Conservation (phyloP, 108 stramenopile species). For the Fistulifera solaris region DNA sequence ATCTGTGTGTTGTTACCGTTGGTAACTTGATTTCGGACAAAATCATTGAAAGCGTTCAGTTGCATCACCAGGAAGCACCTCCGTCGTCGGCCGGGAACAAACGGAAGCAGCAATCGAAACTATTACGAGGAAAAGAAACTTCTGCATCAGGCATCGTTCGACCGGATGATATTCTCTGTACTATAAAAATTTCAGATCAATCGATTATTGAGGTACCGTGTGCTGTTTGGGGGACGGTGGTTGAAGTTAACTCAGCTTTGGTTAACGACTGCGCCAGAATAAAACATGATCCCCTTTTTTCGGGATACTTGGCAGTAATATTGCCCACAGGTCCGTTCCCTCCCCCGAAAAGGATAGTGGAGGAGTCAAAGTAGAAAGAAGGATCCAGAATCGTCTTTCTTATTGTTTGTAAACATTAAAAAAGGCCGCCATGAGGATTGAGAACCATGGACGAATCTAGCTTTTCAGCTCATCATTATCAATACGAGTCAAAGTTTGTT, state of each 20-base stretch:
- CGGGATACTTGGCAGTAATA: constrained; percentile 68
- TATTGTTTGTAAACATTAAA: too few species aligned
- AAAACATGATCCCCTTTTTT: constrained; percentile 47
- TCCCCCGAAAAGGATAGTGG: too few species aligned
- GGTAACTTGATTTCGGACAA: background rate
- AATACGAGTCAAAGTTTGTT: too few species aligned
- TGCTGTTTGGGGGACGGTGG: constrained; percentile 59
- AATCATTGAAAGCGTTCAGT: constrained; percentile 12
- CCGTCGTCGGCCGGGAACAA: constrained; percentile 28
- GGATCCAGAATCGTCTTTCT: too few species aligned
- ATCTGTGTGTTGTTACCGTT: constrained; percentile 51
- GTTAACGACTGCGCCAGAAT: too few species aligned
- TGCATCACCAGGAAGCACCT: constrained; percentile 11
- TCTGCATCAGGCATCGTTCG: constrained; percentile 16
- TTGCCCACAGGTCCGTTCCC: constrained; percentile 19
- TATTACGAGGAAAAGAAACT: constrained; percentile 9
- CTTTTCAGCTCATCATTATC: too few species aligned
- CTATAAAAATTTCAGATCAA: constrained; percentile 11
- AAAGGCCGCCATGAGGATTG: too few species aligned
- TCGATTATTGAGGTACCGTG: constrained; percentile 23
- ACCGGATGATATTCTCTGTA: constrained; percentile 19
- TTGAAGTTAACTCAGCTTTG: constrained; percentile 48
- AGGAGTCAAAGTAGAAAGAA: too few species aligned
- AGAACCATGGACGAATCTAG: too few species aligned
- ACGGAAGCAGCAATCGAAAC: constrained; percentile 36